Conservation (phyloP, 2,329 filamentous ascomycete species). For the Fusarium sterilihyphosum region DNA sequence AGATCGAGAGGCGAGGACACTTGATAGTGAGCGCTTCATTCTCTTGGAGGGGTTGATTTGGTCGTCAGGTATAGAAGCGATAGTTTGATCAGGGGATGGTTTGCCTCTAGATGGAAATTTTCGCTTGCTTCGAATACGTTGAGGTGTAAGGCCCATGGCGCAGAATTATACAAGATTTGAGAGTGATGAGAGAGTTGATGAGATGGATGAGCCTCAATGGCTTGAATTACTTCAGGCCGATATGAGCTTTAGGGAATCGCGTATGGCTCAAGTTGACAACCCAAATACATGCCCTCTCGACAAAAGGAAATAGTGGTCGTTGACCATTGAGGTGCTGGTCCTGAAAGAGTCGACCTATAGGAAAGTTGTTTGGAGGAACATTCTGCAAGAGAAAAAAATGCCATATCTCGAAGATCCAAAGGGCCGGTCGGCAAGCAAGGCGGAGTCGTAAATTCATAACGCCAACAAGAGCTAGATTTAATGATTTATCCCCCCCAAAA, state of each 20-base stretch:
- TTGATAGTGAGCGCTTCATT: constrained; percentile 44
- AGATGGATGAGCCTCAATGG: background rate
- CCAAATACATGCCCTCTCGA: background rate
- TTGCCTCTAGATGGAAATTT: constrained; percentile 48
- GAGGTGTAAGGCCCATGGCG: constrained; percentile 59
- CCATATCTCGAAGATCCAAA: background rate
- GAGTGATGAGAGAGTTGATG: background rate
- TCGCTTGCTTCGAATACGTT: constrained; percentile 61
- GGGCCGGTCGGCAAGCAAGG: background rate
- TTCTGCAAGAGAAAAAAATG: constrained; percentile 5
- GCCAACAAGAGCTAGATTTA: background rate
- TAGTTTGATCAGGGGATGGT: constrained; percentile 7
- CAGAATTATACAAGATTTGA: background rate
- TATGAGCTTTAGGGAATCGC: background rate
- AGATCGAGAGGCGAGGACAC: constrained; percentile 44
- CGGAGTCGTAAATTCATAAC: background rate
- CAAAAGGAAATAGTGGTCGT: background rate
- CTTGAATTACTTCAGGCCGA: background rate
- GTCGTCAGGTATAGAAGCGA: background rate
- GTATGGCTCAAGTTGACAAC: background rate
- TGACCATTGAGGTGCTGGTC: background rate
- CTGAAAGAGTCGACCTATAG: background rate
- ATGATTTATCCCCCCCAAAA: background rate
- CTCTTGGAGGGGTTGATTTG: constrained; percentile 33
- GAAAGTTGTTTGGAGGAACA: background rate